Evolutionary conservation across 371 early-diverging fungal species (phyloP), one percentile per base, ranked within the genome.

Genomic region (Mucor sp.): DNA sequence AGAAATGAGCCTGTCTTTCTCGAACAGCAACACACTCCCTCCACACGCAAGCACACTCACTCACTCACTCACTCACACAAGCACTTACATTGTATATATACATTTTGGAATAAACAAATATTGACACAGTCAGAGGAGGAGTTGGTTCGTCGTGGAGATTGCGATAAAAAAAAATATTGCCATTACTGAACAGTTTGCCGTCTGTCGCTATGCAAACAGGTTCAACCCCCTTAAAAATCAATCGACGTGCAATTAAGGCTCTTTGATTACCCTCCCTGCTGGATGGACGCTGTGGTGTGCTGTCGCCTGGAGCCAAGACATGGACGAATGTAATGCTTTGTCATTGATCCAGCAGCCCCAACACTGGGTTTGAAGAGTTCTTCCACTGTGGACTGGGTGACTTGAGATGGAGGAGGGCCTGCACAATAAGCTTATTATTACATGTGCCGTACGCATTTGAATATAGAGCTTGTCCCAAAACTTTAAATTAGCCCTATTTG

Each of bases 1-100:
- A 82, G 65, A 86, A 84, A 67, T 87, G 76, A 59, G 32, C n/a
- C 23, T 12, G 21, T 23, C 4, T 30, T 30, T 6, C 39, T 14
- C 39, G n/a, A n/a, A 39, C 39, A 39, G 6, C 2, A 3, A 14
- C 39, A 39, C 39, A 6, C 35, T 1, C 35, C 4, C 35, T 30
- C 4, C 35, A 35, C 35, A 6, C 35, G 9, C 35, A 35, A 4
- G 1, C 37, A 37, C 37, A 37, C 41, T 4, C 41, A 41, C 41
- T 1, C 41, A 41, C 17, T 0, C 17, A 39, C 39, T 1, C 39
- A 39, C 39, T 6, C 30, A 39, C 39, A 39, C 39, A 39, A 11
- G 15, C 39, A 39, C 39, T 1, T 15, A 41, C 41, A 41, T 41
- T 41, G 41, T 41, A 41, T 41, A 41, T 41, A 41, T 6, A 41